phyloP scores from a whole-genome alignment of 2,329 filamentous ascomycete species.

The Apiospora saccharicola region DNA sequence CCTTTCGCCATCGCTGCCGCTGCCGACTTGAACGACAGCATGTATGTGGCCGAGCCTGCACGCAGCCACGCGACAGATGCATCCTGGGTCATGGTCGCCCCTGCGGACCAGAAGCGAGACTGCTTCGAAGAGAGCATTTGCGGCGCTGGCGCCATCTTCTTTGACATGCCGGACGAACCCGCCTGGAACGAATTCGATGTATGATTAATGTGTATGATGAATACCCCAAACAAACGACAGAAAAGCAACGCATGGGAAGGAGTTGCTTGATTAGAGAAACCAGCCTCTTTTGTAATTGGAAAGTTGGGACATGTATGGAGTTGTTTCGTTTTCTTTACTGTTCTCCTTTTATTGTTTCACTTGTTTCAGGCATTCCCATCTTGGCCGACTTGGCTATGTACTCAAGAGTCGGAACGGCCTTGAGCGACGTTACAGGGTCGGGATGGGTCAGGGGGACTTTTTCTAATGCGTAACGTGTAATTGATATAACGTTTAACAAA shows the following conservation, averaged over 20 bases:
- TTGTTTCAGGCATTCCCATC: background rate
- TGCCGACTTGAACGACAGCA: conserved; percentile 28
- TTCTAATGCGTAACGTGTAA: background rate
- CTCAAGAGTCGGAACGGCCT: background rate
- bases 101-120: conserved; percentile 16
- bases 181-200: background rate
- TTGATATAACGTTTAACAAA: background rate
- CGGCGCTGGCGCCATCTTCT: conserved; percentile 22
- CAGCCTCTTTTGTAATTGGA: background rate
- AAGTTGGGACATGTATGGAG: background rate
- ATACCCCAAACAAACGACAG: background rate
- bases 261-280: conserved; percentile 6
- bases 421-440: background rate
- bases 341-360: background rate
- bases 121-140: conserved; percentile 25
- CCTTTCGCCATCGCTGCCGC: conserved; percentile 5
- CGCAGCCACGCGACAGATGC: conserved; percentile 29
- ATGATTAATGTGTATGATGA: conserved; percentile 6
- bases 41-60: conserved; percentile 25
- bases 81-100: conserved; percentile 18
- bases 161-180: background rate
- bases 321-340: background rate
- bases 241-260: background rate
- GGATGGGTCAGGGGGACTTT: background rate
- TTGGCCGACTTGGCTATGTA: background rate